phyloP scores from a whole-genome alignment of 352 stramenopile genomes.

The Saprolegnia parasitica region DNA sequence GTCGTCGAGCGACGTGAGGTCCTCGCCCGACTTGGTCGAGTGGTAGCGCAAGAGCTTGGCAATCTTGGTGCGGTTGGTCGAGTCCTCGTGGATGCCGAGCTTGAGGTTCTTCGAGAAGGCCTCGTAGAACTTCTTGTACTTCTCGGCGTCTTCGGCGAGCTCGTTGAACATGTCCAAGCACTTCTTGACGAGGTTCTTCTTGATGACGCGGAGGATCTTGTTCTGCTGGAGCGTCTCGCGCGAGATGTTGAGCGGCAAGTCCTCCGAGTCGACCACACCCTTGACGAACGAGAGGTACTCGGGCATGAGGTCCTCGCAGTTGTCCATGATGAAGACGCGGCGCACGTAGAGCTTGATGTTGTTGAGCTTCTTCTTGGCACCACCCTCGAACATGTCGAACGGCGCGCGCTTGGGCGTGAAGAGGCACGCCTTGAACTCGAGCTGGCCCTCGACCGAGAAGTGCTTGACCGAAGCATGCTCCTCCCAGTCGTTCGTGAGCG shows the following conservation, averaged over 20 bases:
- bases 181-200: constrained; percentile 99
- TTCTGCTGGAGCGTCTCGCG: constrained; percentile 99
- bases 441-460: constrained; percentile 98
- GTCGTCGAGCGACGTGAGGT: constrained; percentile 97
- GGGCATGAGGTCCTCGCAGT: constrained; percentile 99
- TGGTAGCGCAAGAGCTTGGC: constrained; percentile 99
- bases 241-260: constrained; percentile 99
- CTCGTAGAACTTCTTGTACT: constrained; percentile 99
- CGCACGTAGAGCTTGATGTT: constrained; percentile 99
- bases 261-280: constrained; percentile 99
- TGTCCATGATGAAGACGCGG: constrained; percentile 99
- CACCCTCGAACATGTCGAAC: constrained; percentile 99
- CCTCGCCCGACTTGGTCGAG: constrained; percentile 97
- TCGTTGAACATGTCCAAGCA: constrained; percentile 99
- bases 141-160: constrained; percentile 95
- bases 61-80: constrained; percentile 98
- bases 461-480: constrained; percentile 97
- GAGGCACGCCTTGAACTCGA: constrained; percentile 98
- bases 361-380: constrained; percentile 99
- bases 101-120: constrained; percentile 99
- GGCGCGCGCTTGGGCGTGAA: constrained; percentile 98
- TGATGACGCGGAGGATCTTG: constrained; percentile 99
- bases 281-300: constrained; percentile 99
- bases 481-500: constrained; percentile 99
- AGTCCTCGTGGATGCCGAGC: constrained; percentile 99